A percentile compares a stretch with the other conserved stretches of the same genome.
Evolutionary conservation across 306 rosid species (phyloP).

Genomic region (Malus asiatica): DNA sequence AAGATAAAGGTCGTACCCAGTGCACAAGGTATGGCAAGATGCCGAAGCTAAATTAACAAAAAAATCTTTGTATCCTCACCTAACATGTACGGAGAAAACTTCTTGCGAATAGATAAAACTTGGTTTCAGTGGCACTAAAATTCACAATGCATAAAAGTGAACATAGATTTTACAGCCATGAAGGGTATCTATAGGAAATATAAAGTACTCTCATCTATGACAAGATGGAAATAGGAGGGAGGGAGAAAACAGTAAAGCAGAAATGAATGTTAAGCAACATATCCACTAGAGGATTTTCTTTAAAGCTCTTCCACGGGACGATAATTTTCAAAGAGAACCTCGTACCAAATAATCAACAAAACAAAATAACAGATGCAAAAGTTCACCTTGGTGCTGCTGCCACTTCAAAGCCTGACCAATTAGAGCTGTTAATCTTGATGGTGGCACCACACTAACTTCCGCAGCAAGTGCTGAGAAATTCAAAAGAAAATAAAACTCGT

Average conservation of each 20-base stretch:
- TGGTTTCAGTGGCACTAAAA: not conserved
- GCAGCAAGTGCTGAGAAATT: slow-evolving; percentile 73
- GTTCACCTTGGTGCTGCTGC: slow-evolving; percentile 96
- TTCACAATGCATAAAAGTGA: not conserved
- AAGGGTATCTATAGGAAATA: not conserved
- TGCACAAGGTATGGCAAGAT: too few relatives aligned
- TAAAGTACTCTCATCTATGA: not conserved
- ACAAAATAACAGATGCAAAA: not conserved
- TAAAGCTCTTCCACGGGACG: not conserved
- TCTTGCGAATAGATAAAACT: not conserved
- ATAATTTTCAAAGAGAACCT: not conserved
- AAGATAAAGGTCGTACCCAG: too few relatives aligned
- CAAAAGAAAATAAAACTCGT: slow-evolving; percentile 9
- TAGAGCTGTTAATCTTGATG: slow-evolving; percentile 93
- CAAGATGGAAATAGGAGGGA: not conserved
- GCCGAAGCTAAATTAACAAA: not conserved
- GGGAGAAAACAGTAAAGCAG: not conserved
- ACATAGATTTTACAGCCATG: not conserved
- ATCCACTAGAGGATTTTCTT: not conserved
- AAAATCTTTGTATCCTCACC: not conserved
- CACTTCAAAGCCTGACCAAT: slow-evolving; percentile 97
- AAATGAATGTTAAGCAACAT: not conserved
- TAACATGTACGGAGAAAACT: not conserved
- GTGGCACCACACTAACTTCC: slow-evolving; percentile 96
- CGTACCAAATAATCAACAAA: not conserved